phyloP scores from a whole-genome alignment of 805 yeast species.

The Cyberlindnera bimundalis region DNA sequence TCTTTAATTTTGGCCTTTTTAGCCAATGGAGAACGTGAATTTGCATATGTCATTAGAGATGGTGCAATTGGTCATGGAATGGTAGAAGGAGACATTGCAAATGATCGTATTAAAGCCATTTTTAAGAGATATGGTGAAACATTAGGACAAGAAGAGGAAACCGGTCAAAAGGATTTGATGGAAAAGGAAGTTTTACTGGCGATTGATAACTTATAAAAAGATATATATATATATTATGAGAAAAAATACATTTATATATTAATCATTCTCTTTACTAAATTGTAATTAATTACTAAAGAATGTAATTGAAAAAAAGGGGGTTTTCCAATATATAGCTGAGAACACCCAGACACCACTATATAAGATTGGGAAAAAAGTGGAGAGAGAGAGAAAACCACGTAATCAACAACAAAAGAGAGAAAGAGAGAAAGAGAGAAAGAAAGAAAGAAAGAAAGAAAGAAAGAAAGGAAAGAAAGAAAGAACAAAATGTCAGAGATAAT shows the following conservation, averaged over 20 bases:
- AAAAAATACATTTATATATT: too few relatives aligned
- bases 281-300: too few relatives aligned
- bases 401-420: too few relatives aligned
- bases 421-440: too few relatives aligned
- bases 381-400: too few relatives aligned
- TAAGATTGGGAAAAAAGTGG: too few relatives aligned
- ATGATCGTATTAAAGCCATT: conserved; percentile 37
- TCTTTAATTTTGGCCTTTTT: conserved; percentile 42
- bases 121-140: conserved; percentile 53
- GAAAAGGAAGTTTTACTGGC: conserved; percentile 18
- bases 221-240: not conserved
- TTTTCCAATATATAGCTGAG: too few relatives aligned
- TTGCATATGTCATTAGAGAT: conserved; percentile 49
- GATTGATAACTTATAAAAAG: conserved; percentile 11
- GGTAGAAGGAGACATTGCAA: conserved; percentile 39
- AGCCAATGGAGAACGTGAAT: conserved; percentile 47
- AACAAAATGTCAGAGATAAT: too few relatives aligned
- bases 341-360: conserved; percentile 1
- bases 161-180: conserved; percentile 14
- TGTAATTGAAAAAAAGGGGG: too few relatives aligned
- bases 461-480: too few relatives aligned
- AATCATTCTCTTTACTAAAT: too few relatives aligned
- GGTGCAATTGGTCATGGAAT: conserved; percentile 39
- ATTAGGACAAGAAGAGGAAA: conserved; percentile 38
- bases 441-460: too few relatives aligned